These are phyloP conservation scores for Diutina siamensis DNA, from an alignment of 1,139 yeast genomes.

Conservation along the genomic window DNA sequence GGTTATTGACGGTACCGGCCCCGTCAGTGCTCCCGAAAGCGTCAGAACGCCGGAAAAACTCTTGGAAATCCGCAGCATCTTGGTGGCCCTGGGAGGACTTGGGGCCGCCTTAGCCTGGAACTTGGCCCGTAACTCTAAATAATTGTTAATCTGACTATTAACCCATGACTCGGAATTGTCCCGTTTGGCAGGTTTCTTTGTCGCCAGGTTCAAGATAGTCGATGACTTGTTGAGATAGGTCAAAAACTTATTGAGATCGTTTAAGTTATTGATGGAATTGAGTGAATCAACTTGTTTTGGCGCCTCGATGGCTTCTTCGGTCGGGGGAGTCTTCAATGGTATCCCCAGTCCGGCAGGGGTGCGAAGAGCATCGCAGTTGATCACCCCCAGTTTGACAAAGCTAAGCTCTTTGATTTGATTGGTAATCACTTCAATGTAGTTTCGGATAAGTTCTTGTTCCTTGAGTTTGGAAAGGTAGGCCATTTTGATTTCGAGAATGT, in stretches of 20 bases:
- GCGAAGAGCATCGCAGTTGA: constrained; percentile 32
- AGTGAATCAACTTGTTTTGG: constrained; percentile 18
- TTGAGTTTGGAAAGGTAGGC: constrained; percentile 28
- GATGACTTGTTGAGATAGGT: constrained; percentile 30
- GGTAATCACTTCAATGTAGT: constrained; percentile 32
- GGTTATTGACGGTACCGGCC: background rate
- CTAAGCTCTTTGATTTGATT: constrained; percentile 35
- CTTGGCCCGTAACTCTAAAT: constrained; percentile 20
- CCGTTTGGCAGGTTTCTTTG: constrained; percentile 16
- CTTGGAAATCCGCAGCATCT: background rate
- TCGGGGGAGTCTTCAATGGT: constrained; percentile 7
- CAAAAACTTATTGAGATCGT: constrained; percentile 32
- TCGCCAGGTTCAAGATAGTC: constrained; percentile 29
- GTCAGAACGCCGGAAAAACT: background rate
- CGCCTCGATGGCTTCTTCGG: background rate
- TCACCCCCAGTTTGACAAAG: constrained; percentile 37
- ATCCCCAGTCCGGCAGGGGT: constrained; percentile 9
- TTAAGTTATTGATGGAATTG: constrained; percentile 29
- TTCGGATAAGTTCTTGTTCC: constrained; percentile 34
- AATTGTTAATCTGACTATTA: constrained; percentile 26
- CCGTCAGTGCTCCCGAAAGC: background rate
- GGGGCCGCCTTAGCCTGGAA: background rate
- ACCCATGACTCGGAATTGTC: constrained; percentile 13
- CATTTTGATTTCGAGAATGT: constrained; percentile 8
- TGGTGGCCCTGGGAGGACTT: background rate